Percentiles rank a stretch among this genome's conserved stretches.
Conservation (phyloP, 2,329 filamentous ascomycete genomes). For the Sporothrix globosa region DNA sequence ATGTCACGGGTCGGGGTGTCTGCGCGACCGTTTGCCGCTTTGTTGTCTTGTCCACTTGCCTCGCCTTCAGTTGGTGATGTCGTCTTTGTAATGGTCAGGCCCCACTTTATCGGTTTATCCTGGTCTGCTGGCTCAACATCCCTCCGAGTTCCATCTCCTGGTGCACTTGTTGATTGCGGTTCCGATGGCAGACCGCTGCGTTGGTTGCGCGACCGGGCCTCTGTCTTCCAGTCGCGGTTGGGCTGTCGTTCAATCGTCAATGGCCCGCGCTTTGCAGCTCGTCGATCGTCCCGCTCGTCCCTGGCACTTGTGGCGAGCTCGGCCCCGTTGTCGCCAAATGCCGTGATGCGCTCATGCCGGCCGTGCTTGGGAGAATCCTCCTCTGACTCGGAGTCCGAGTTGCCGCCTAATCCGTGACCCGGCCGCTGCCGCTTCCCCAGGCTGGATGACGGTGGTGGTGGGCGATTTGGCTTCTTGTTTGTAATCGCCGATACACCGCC, state of each 20-base stretch:
- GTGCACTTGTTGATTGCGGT: constrained; percentile 1
- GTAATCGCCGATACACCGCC: constrained; percentile 38
- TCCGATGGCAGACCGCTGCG: constrained; percentile 11
- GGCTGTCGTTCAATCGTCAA: constrained; percentile 39
- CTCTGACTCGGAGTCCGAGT: constrained; percentile 48
- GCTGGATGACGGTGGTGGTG: constrained; percentile 47
- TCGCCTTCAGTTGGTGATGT: not conserved
- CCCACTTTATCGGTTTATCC: constrained; percentile 47
- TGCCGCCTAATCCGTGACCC: constrained; percentile 47
- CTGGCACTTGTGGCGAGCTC: constrained; percentile 36
- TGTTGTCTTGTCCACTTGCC: not conserved
- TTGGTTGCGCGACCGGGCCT: constrained; percentile 39
- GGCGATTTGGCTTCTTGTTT: constrained; percentile 41
- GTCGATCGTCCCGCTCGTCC: constrained; percentile 31
- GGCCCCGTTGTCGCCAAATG: constrained; percentile 41
- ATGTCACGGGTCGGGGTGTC: not conserved
- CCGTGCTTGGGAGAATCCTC: constrained; percentile 38
- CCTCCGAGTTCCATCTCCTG: constrained; percentile 15
- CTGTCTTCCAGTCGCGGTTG: constrained; percentile 43
- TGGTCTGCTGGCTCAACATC: constrained; percentile 42
- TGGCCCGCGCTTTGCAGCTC: constrained; percentile 33
- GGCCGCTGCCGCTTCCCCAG: constrained; percentile 55
- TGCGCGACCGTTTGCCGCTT: not conserved
- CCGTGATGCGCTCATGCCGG: constrained; percentile 43
- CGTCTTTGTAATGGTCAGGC: constrained; percentile 44